These are phyloP conservation scores for Aspergillus haitiensis DNA, from an alignment of 495 filamentous ascomycete genomes.

Conservation along the genomic window DNA sequence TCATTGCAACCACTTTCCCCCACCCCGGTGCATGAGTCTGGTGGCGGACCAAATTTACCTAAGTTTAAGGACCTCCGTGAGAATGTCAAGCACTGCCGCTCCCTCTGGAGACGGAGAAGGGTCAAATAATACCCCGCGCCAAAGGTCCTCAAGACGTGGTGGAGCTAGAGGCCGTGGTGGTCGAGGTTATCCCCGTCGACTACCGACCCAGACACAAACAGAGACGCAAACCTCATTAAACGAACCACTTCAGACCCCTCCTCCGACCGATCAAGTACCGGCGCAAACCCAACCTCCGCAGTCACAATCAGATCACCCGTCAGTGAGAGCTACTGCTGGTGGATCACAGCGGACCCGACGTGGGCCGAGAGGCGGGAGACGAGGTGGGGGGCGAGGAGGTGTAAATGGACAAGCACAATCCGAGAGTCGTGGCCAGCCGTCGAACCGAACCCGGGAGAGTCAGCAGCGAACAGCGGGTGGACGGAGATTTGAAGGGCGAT, in stretches of 20 bases:
- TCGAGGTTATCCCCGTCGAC: constrained; percentile 31
- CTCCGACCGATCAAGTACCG: constrained; percentile 11
- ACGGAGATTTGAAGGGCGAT: constrained; percentile 55
- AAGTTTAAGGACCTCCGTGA: constrained; percentile 11
- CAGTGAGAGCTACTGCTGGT: constrained; percentile 14
- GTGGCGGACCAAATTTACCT: constrained; percentile 3
- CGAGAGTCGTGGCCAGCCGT: constrained; percentile 27
- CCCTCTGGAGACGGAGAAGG: constrained; percentile 20
- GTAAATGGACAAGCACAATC: constrained; percentile 23
- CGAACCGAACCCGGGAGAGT: constrained; percentile 27
- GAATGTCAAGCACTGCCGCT: constrained; percentile 28
- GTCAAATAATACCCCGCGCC: constrained; percentile 26
- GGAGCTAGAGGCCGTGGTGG: constrained; percentile 38
- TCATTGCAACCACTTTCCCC: neutral
- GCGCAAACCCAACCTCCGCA: constrained; percentile 15
- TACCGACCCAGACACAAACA: constrained; percentile 13
- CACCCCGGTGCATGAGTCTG: constrained; percentile 23
- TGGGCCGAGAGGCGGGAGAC: constrained; percentile 42
- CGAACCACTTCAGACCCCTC: constrained; percentile 4
- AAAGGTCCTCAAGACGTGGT: constrained; percentile 34
- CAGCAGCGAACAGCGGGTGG: constrained; percentile 25
- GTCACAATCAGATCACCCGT: constrained; percentile 8
- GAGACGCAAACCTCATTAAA: constrained; percentile 13
- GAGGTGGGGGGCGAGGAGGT: constrained; percentile 41
- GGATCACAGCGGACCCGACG: constrained; percentile 30